Evolutionary conservation across 768 basidiomycete genomes (phyloP).

Genomic region (Glaciozyma martinii): DNA sequence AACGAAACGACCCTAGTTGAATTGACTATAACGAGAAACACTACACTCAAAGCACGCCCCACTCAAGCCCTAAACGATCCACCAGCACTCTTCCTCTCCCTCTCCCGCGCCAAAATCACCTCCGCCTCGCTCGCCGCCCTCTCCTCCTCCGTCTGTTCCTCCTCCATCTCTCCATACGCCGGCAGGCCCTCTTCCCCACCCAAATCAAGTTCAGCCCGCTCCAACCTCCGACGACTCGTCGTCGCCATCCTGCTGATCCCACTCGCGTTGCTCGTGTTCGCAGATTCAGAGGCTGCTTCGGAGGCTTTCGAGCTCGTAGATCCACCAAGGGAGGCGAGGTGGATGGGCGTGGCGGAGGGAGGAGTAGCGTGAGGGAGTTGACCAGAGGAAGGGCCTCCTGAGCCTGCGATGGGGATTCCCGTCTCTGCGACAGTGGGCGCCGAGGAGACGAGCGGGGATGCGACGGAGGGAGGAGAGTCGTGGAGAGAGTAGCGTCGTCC

Average conservation of each 20-base stretch:
- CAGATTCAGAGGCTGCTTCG: slow-evolving; percentile 34
- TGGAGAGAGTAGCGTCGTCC: not conserved
- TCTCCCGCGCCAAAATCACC: slow-evolving; percentile 19
- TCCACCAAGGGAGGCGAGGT: not conserved
- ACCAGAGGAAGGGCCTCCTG: slow-evolving; percentile 35
- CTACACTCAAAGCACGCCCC: no score
- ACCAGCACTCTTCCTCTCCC: slow-evolving; percentile 10
- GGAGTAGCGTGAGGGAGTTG: slow-evolving; percentile 19
- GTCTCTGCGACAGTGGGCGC: slow-evolving; percentile 38
- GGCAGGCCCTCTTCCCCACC: slow-evolving; percentile 6
- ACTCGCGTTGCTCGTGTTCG: slow-evolving; percentile 7
- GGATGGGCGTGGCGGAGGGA: not conserved
- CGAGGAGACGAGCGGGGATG: slow-evolving; percentile 23
- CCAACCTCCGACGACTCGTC: not conserved
- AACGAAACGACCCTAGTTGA: no score
- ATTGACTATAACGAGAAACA: no score
- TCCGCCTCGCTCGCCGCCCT: slow-evolving; percentile 16
- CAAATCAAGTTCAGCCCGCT: not conserved
- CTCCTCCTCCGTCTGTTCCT: slow-evolving; percentile 7
- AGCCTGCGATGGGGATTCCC: slow-evolving; percentile 34
- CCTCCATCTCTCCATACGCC: slow-evolving; percentile 14
- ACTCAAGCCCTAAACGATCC: not conserved
- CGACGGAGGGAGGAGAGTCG: not conserved
- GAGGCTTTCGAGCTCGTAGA: slow-evolving; percentile 32
- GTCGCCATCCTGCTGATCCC: not conserved